A percentile compares a stretch with the other conserved stretches of the same genome.
Conservation (phyloP, 1,284 basidiomycete genomes). For the Malassezia arunalokei region DNA sequence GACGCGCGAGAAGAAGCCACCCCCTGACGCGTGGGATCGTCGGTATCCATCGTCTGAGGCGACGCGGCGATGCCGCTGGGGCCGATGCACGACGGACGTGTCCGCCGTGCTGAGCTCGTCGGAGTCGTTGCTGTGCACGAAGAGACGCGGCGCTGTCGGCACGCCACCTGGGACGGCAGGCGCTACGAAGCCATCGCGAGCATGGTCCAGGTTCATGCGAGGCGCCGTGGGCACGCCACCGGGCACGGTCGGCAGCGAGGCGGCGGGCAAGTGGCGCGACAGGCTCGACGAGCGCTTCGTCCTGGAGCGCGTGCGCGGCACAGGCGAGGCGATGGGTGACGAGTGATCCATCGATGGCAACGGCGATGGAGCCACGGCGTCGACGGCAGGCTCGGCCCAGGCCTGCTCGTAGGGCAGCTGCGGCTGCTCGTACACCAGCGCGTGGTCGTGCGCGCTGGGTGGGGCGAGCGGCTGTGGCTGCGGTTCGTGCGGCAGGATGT, state of each 20-base stretch:
- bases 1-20: conserved; percentile 34
- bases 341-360: not conserved
- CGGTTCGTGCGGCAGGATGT: not conserved
- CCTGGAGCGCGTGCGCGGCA: not conserved
- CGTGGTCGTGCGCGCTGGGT: not conserved
- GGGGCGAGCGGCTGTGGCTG: not conserved
- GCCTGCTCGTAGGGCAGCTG: not conserved
- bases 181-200: conserved; percentile 19
- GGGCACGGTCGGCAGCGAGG: conserved; percentile 24
- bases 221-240: conserved; percentile 30
- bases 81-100: conserved; percentile 15
- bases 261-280: not conserved
- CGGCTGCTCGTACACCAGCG: not conserved
- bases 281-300: conserved; percentile 6
- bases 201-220: conserved; percentile 23
- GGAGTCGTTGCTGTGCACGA: conserved; percentile 9
- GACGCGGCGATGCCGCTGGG: conserved; percentile 15
- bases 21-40: conserved; percentile 11
- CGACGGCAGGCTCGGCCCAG: not conserved
- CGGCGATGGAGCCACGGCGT: not conserved
- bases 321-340: not conserved
- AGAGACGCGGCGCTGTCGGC: conserved; percentile 18
- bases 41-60: not conserved
- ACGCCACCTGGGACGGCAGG: conserved; percentile 14
- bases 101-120: conserved; percentile 13